phyloP scores from a whole-genome alignment of 306 rosid genomes.

The Pyrus communis region DNA sequence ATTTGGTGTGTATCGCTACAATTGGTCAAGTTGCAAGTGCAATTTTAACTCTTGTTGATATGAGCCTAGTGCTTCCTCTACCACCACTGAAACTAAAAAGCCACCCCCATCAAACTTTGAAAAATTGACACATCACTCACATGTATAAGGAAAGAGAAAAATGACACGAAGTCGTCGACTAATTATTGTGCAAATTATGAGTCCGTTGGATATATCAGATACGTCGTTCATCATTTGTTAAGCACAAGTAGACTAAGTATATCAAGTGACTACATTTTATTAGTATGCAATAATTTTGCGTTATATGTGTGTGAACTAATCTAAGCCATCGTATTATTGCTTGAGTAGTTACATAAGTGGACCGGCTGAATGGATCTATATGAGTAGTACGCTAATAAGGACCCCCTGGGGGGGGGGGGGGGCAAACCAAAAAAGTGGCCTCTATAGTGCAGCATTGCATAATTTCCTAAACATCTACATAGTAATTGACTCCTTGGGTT shows the following conservation, averaged over 20 bases:
- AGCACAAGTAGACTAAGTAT: no score
- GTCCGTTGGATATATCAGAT: no score
- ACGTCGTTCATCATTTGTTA: no score
- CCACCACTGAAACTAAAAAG: no score
- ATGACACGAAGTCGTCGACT: no score
- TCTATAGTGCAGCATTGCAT: background rate
- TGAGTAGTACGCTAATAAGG: background rate
- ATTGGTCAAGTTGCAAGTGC: background rate
- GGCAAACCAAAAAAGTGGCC: background rate
- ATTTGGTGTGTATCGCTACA: background rate
- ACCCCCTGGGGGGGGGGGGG: no score
- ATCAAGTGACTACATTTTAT: no score
- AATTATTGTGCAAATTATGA: no score
- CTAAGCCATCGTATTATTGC: background rate
- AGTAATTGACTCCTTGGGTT: constrained; percentile 48
- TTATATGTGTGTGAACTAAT: background rate
- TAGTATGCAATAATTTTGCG: no score
- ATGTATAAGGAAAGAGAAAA: background rate
- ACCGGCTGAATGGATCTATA: background rate
- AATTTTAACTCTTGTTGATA: background rate
- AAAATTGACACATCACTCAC: background rate
- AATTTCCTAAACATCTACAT: constrained; percentile 15
- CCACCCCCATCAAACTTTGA: background rate
- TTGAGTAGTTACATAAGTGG: background rate
- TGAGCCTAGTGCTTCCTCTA: background rate